Base-by-base conservation (phyloP, 768 basidiomycete genomes). In the Suillus spraguei region DNA sequence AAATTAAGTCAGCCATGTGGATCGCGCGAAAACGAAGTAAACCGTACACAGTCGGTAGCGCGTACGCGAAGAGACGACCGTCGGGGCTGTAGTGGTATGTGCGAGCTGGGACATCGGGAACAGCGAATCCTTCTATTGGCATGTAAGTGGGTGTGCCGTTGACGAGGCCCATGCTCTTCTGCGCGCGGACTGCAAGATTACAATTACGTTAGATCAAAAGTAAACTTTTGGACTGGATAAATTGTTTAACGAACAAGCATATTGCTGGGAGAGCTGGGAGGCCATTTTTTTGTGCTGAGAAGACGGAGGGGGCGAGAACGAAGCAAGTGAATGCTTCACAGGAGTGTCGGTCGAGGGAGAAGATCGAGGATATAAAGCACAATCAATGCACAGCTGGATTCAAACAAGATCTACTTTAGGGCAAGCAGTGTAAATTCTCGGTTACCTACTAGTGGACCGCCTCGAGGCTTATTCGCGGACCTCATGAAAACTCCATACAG, bases 111-210 rank as follows among this genome's bases (percentile, higher is more conserved):
- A 83, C 85, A 50, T 92, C 90, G 55, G 92, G 91, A 39, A 78
- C 81, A 63, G 77, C 76, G 68, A 91, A 92, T 49, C 84, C 85
- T 65, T 86, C 78, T 28, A 92, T 77, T 20, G 87, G 76, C 24
- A 78, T 71, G 74, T 95, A 98, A 70, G 85, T 82, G 55, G 97
- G 94, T 11, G 89, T 83, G 58, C 92, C 94, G 65, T 87, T 84
- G 72, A 95, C 86, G 70, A 98, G 86, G 68, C 93, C 94, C 60
- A 97, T 81, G 64, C 86, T 83, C 86, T 97, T 99, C 85, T 97
- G 96, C 50, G 96, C 93, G 76, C 96, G 93, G 82, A 87, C 95
- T 96, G 70, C 13, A 65, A 60, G 39, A 38, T 58, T 69, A 50
- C 56, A 67, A 53, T 33, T 39, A 39, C 32, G 49, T 72, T 60